Evolutionary conservation across 2,329 filamentous ascomycete species (phyloP), one percentile per base, ranked within the genome.

Genomic region (Paecilomyces variotii): DNA sequence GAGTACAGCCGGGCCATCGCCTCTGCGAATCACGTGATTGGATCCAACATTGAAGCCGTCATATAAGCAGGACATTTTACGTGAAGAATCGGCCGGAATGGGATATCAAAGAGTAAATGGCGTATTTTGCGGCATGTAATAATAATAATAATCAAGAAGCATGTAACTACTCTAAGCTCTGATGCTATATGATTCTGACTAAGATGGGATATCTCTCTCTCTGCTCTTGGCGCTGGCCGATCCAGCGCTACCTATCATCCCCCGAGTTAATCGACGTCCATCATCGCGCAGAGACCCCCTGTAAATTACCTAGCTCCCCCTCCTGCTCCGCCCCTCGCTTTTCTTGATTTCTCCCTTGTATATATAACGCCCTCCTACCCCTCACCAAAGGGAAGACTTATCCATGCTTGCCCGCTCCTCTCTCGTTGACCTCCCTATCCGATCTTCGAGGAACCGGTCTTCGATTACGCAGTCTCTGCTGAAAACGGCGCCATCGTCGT

Each of bases 361-460:
- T 60, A 34, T 56, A 56, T 51, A 53, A 52, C 27, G 9, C 24
- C 27, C 27, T 26, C 7, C 50, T 52, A 12, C 25, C 27, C 50
- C 50, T 52, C 50, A 26, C 50, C 25, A 52, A 52, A 52, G 27
- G 50, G 50, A 45, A 45, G 39, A 24, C 12, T 27, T 39, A 54
- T 57, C 57, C 56, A 59, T 59, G 58, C 58, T 57, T 27, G 39
- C 24, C 51, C 58, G 58, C 52, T 57, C 54, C 25, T 53, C 58
- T 52, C 55, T 45, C 52, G 19, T 50, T 52, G 54, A 39, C 25
- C 50, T 52, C 30, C 39, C 58, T 35, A 59, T 53, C 52, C 45
- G 58, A 55, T 53, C 55, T 49, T 59, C 52, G 56, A 52, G 27
- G 50, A 28, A 28, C 50, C 25, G 50, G 50, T 28, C 27, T 52